phyloP scores from a whole-genome alignment of 1,139 yeast species.

The Candida albicans region DNA sequence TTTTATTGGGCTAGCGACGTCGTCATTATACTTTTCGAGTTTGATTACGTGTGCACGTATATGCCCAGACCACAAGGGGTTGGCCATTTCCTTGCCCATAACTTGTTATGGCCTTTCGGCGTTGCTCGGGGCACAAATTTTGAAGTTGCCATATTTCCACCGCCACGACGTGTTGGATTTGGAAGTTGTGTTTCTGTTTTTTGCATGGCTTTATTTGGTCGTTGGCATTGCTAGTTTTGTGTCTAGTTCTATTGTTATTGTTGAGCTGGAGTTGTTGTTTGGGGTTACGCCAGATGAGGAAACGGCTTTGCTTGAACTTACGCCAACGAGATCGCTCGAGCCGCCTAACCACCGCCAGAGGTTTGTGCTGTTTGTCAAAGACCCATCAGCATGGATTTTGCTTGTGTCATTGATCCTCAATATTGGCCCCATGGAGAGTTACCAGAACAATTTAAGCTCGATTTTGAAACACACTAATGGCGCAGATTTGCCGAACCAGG shows the following conservation, averaged over 20 bases:
- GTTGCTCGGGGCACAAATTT: slow-evolving; percentile 57
- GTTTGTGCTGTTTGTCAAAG: slow-evolving; percentile 53
- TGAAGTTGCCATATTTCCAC: slow-evolving; percentile 43
- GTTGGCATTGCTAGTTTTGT: slow-evolving; percentile 61
- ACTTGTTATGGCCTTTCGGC: slow-evolving; percentile 84
- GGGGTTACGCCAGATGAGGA: slow-evolving; percentile 17
- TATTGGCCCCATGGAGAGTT: slow-evolving; percentile 87
- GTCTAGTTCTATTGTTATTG: slow-evolving; percentile 63
- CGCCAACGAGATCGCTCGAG: slow-evolving; percentile 34
- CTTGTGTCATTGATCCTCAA: slow-evolving; percentile 63
- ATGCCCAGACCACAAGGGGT: slow-evolving; percentile 69
- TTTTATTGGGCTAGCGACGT: slow-evolving; percentile 76
- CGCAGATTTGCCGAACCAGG: slow-evolving; percentile 54
- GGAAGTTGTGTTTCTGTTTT: slow-evolving; percentile 51
- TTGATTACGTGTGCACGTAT: slow-evolving; percentile 82
- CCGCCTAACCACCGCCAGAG: slow-evolving; percentile 50
- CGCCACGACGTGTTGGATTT: slow-evolving; percentile 33
- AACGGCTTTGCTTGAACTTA: slow-evolving; percentile 12
- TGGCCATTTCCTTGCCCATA: slow-evolving; percentile 86
- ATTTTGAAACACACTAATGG: slow-evolving; percentile 36
- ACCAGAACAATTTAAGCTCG: slow-evolving; percentile 80
- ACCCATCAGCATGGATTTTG: slow-evolving; percentile 65
- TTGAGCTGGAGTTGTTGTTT: slow-evolving; percentile 54
- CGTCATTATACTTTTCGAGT: slow-evolving; percentile 75
- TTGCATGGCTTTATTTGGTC: slow-evolving; percentile 56